These are phyloP conservation scores for Pseudogymnoascus sp. DNA, from an alignment of 2,329 filamentous ascomycete genomes.

Conservation along the genomic window DNA sequence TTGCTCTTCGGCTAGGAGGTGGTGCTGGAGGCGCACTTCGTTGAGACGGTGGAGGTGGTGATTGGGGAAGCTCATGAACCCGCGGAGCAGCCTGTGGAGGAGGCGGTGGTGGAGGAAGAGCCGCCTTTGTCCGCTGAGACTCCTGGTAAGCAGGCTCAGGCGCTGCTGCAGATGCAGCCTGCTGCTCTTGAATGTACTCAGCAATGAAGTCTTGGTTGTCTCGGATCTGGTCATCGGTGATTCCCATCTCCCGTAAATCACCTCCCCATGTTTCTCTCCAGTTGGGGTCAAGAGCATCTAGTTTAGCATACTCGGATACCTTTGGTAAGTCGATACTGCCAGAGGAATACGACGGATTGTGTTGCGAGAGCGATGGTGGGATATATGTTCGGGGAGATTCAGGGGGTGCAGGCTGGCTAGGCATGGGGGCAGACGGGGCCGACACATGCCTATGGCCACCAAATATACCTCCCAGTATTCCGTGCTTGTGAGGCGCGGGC, in stretches of 20 bases:
- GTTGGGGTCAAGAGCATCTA: constrained; percentile 57
- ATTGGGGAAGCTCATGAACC: constrained; percentile 25
- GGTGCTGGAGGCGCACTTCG: constrained; percentile 42
- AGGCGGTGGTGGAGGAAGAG: constrained; percentile 51
- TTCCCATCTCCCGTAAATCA: constrained; percentile 53
- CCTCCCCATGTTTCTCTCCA: constrained; percentile 62
- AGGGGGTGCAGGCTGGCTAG: constrained; percentile 38
- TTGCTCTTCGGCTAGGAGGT: constrained; percentile 54
- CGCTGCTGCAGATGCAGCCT: constrained; percentile 33
- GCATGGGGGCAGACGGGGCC: constrained; percentile 32
- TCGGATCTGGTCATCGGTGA: constrained; percentile 60
- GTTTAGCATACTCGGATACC: constrained; percentile 50
- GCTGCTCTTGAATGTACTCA: constrained; percentile 54
- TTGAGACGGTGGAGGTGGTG: constrained; percentile 19
- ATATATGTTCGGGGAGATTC: constrained; percentile 45
- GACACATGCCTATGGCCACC: constrained; percentile 52
- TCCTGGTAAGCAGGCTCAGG: constrained; percentile 31
- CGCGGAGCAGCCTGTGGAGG: constrained; percentile 41
- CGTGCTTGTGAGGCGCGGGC: constrained; percentile 34
- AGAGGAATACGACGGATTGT: constrained; percentile 28
- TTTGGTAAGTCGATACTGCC: constrained; percentile 41
- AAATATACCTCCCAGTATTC: constrained; percentile 55
- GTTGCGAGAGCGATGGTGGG: constrained; percentile 30
- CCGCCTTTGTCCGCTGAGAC: constrained; percentile 40
- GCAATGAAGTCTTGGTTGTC: constrained; percentile 64